Conservation (phyloP, 345 rosid species). For the Eucalyptus shirleyi region DNA sequence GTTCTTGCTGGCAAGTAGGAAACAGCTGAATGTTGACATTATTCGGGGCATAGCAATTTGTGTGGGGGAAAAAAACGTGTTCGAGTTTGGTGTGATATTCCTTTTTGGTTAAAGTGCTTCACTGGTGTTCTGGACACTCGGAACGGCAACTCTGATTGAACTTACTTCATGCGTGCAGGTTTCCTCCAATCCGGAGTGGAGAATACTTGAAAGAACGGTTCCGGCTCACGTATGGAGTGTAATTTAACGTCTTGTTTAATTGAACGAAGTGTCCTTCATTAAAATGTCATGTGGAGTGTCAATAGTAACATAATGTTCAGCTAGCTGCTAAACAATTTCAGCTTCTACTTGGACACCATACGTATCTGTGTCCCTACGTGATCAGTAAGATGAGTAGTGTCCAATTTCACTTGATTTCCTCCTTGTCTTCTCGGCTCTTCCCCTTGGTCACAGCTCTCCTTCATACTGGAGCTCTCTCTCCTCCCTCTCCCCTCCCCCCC, state of each 20-base stretch:
- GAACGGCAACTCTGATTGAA: background rate
- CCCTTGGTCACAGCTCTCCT: background rate
- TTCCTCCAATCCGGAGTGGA: constrained; percentile 53
- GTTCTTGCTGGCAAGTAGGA: background rate
- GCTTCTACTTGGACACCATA: background rate
- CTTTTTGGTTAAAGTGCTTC: background rate
- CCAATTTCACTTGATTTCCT: background rate
- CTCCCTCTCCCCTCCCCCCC: too few species aligned
- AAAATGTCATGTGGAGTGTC: background rate
- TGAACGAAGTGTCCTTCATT: background rate
- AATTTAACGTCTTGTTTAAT: background rate
- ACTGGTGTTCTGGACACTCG: background rate
- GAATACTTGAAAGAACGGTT: constrained; percentile 60
- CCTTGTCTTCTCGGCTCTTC: background rate
- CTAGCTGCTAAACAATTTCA: background rate
- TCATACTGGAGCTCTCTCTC: background rate
- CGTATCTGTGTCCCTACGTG: background rate
- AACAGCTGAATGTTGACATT: background rate
- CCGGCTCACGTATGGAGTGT: constrained; percentile 27
- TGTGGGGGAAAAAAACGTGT: background rate
- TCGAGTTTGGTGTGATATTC: background rate
- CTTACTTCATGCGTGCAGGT: constrained; percentile 20
- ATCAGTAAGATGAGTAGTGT: background rate
- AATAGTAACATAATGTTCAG: background rate
- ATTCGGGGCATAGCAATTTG: background rate